phyloP scores from a whole-genome alignment of 2,329 filamentous ascomycete species.

The Trichoderma citrinoviride region DNA sequence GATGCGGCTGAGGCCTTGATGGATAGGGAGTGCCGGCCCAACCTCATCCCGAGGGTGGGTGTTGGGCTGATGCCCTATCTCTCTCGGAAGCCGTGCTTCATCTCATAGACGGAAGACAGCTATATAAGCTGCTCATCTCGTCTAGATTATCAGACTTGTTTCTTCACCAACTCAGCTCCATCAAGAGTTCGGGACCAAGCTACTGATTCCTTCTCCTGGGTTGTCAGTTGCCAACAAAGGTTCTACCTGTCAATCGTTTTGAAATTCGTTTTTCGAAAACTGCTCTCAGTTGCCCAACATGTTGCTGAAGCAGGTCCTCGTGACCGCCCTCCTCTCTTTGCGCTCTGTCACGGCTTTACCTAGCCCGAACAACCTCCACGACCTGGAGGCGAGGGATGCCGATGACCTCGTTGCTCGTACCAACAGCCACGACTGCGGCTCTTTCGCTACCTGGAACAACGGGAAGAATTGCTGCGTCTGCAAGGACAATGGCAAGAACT shows the following conservation, averaged over 20 bases:
- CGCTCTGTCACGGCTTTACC: conserved; percentile 21
- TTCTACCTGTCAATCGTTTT: background rate
- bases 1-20: background rate
- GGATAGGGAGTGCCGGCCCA: background rate
- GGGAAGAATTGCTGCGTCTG: conserved; percentile 20
- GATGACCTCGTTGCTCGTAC: conserved; percentile 9
- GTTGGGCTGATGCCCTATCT: background rate
- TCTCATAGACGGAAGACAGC: background rate
- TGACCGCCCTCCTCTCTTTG: conserved; percentile 15
- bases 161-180: background rate
- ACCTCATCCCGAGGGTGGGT: background rate
- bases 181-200: background rate
- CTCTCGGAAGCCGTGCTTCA: background rate
- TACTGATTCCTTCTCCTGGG: conserved; percentile 1
- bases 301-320: conserved; percentile 18
- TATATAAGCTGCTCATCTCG: conserved; percentile 14
- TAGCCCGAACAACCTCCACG: conserved; percentile 8
- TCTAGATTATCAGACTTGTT: background rate
- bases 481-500: conserved; percentile 21
- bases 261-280: background rate
- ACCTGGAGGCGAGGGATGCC: conserved; percentile 17
- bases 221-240: conserved; percentile 1
- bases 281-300: conserved; percentile 6
- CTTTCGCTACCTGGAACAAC: conserved; percentile 13
- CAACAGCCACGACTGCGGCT: conserved; percentile 14